Percentiles rank a stretch among this genome's conserved stretches.
These are phyloP conservation scores for Aspergillus ellipticus DNA, from an alignment of 495 filamentous ascomycete species.

Conservation along the genomic window DNA sequence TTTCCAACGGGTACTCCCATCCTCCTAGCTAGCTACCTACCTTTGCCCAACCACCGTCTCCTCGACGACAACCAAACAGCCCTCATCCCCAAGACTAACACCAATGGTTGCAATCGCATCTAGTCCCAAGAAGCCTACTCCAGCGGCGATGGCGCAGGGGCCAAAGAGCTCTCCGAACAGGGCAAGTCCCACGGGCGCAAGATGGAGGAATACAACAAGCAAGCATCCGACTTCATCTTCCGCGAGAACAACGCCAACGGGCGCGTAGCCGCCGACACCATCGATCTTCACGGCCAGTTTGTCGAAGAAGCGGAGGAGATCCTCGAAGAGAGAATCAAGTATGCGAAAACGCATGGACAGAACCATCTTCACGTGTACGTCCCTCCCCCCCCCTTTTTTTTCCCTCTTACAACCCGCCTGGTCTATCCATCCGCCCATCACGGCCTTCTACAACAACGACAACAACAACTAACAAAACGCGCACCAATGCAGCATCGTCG, in stretches of 20 bases:
- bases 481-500: conserved; percentile 62
- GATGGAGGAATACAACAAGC: conserved; percentile 78
- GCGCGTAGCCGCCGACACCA: conserved; percentile 71
- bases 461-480: background rate
- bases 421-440: background rate
- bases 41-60: background rate
- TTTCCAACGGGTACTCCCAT: conserved; percentile 59
- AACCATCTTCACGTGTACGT: conserved; percentile 70
- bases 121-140: conserved; percentile 78
- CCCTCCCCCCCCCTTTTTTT: background rate
- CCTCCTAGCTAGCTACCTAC: background rate
- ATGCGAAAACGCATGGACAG: conserved; percentile 66
- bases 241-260: conserved; percentile 78
- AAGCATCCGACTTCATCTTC: conserved; percentile 93
- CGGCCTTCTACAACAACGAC: background rate
- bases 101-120: background rate
- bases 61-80: conserved; percentile 1
- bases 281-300: conserved; percentile 91
- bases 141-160: conserved; percentile 70
- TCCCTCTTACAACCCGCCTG: too few species aligned
- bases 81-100: background rate
- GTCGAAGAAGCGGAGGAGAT: conserved; percentile 93
- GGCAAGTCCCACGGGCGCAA: conserved; percentile 76
- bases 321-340: conserved; percentile 73
- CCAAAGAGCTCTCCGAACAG: conserved; percentile 77